Evolutionary conservation across 176 grass and related monocot genomes (phyloP).

Genomic region (Puccinellia tenuiflora): DNA sequence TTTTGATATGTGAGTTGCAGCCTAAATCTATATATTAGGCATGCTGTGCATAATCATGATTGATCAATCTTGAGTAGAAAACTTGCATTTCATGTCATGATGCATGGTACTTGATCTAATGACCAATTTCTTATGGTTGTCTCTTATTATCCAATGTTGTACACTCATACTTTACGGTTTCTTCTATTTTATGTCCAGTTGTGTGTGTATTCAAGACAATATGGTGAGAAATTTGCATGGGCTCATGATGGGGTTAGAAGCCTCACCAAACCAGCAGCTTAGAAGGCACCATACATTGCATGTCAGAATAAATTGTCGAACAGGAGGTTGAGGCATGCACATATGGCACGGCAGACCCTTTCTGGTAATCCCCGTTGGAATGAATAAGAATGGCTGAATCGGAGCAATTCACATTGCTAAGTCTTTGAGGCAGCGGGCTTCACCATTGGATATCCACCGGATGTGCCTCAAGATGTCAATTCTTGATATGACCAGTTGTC

Average conservation of each 20-base stretch:
- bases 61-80: background rate
- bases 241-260: constrained; percentile 10
- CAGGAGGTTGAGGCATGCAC: background rate
- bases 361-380: constrained; percentile 1
- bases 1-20: background rate
- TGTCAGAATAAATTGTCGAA: background rate
- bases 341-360: constrained; percentile 1
- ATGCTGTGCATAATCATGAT: background rate
- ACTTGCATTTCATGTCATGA: background rate
- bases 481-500: background rate
- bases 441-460: background rate
- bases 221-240: constrained; percentile 25
- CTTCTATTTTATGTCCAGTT: constrained; percentile 32
- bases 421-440: background rate
- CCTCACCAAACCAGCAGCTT: constrained; percentile 7
- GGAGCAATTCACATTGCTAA: background rate
- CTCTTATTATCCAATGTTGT: background rate
- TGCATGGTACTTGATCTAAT: background rate
- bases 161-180: background rate
- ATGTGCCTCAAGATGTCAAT: background rate
- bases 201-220: constrained; percentile 32
- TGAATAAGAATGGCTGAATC: background rate
- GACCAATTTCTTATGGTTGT: background rate
- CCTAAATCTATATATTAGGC: background rate
- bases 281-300: background rate